Evolutionary conservation across 116 monocot species (phyloP).

Genomic region (Posidonia oceanica): DNA sequence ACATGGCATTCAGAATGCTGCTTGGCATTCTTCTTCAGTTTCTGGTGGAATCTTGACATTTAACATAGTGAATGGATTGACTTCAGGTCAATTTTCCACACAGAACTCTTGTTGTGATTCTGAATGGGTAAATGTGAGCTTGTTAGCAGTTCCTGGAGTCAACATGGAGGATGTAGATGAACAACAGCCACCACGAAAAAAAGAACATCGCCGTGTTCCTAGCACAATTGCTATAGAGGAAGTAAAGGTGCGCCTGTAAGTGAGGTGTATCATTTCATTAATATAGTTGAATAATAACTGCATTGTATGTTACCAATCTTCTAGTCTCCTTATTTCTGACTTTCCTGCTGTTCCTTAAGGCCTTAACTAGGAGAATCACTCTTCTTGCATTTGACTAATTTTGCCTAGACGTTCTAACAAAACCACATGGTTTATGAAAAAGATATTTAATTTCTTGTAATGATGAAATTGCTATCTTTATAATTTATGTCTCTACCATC

Average conservation of each 20-base stretch:
- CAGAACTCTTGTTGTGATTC: conserved; percentile 16
- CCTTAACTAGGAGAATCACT: neutral
- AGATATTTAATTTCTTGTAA: neutral
- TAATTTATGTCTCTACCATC: neutral
- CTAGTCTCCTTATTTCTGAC: neutral
- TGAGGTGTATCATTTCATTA: conserved; percentile 17
- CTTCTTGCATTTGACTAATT: neutral
- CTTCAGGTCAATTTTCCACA: conserved; percentile 16
- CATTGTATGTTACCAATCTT: neutral
- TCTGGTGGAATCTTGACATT: neutral
- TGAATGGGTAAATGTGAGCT: conserved; percentile 62
- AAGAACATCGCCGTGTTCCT: conserved; percentile 98
- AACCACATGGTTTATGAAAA: neutral
- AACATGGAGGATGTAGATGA: conserved; percentile 93
- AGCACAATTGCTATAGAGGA: conserved; percentile 99
- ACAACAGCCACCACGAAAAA: conserved; percentile 64
- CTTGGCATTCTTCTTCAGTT: conserved; percentile 5
- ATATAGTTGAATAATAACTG: neutral
- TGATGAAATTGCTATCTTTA: neutral
- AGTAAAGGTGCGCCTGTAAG: conserved; percentile 94
- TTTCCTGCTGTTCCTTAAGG: neutral
- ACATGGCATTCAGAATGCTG: conserved; percentile 3
- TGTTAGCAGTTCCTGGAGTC: conserved; percentile 84
- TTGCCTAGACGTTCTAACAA: neutral
- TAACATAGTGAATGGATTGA: conserved; percentile 12